Base-by-base conservation (phyloP, 139 green algal species). In the Spirogloea muscicola region DNA sequence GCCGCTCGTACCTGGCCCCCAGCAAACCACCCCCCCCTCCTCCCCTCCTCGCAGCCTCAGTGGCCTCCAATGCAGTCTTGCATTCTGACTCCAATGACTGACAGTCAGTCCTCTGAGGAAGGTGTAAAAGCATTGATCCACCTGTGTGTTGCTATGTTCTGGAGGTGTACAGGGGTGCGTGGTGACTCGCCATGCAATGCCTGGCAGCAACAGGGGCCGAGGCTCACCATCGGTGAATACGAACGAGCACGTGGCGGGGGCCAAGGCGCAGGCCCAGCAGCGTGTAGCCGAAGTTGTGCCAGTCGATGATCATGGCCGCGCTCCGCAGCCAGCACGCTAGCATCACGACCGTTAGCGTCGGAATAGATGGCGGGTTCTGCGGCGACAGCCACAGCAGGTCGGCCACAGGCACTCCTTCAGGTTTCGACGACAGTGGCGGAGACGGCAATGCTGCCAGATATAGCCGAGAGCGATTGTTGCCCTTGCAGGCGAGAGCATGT, bases 211-310 rank as follows among this genome's bases (percentile, higher is more conserved):
- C 9, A 66, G 5, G 21, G 5, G 13, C 7, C 6, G 9, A n/a
- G 10, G n/a, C 36, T 37, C 58, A 76, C 27, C 33, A 57, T 42
- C 82, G 67, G 0, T 90, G 87, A 1, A 90, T 37, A 0, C 61
- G 37, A 16, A 88, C 82, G 69, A 95, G 49, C 1, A 57, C 41
- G 72, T 90, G 81, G 1, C 62, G 34, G 9, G 27, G n/a, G 2
- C 86, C 81, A 68, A 91, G 82, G 57, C 74, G 83, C 10, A 96
- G 68, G 6, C 69, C 87, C 74, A 97, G 89, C 16, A 98, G 87
- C 6, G 92, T 93, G 84, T 93, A 92, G 0, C 84, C 93, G 59
- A 93, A 91, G 76, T 98, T 98, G 84, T 98, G 94, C 94, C 94
- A 98, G 85, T 98, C 94, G 33, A 95, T 86, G 2, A 96, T 78